Conservation (phyloP, 495 filamentous ascomycete species). For the Paragyromitra xinjiangensis region DNA sequence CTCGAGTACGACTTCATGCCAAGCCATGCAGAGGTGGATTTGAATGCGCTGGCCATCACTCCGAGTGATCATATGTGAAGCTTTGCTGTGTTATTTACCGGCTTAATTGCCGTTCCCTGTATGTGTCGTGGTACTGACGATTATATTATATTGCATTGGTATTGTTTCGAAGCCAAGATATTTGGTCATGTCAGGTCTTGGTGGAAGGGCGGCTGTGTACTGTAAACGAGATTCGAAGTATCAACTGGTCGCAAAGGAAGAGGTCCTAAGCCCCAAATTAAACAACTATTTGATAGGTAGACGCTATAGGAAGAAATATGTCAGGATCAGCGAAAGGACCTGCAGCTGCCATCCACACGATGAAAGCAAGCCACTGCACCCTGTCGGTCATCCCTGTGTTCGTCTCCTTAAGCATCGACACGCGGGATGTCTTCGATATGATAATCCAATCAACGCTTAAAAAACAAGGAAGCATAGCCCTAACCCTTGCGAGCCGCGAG, state of each 20-base stretch:
- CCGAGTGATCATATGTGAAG: slow-evolving; percentile 45
- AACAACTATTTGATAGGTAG: no score
- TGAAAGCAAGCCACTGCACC: slow-evolving; percentile 21
- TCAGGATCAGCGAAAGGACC: neutral
- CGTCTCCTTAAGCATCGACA: slow-evolving; percentile 32
- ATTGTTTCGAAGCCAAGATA: neutral
- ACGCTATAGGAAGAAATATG: no score
- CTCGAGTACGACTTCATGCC: slow-evolving; percentile 10
- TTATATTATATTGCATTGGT: neutral
- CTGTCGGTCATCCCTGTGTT: slow-evolving; percentile 14
- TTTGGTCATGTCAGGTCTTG: neutral
- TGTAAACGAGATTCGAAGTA: neutral
- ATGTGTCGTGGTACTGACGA: neutral
- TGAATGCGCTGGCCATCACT: slow-evolving; percentile 35
- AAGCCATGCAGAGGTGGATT: slow-evolving; percentile 20
- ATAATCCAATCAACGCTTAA: slow-evolving; percentile 21
- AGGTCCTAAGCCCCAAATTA: neutral
- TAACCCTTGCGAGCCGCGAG: slow-evolving; percentile 30
- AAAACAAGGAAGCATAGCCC: neutral
- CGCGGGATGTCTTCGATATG: slow-evolving; percentile 14
- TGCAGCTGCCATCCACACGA: slow-evolving; percentile 1
- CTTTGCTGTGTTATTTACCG: slow-evolving; percentile 11
- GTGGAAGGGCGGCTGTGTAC: neutral
- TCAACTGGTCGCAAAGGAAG: neutral
- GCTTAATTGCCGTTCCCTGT: neutral